These are phyloP conservation scores for Candida krabiensis DNA, from an alignment of 805 yeast genomes.

Conservation along the genomic window DNA sequence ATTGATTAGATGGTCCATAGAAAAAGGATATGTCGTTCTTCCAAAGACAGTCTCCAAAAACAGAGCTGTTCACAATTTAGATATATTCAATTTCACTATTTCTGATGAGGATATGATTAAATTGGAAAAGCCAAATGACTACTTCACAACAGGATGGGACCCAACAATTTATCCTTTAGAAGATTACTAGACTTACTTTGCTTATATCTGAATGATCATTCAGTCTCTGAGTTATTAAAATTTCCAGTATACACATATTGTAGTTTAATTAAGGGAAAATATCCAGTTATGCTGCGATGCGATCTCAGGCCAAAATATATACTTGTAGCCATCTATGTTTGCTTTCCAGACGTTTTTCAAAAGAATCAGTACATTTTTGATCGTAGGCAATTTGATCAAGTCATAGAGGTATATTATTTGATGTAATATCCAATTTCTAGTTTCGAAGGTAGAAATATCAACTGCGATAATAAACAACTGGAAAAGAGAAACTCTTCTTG, in stretches of 20 bases:
- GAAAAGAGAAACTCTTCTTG: constrained; percentile 1
- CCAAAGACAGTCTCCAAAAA: constrained; percentile 31
- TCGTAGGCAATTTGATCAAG: constrained; percentile 5
- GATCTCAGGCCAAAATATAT: constrained; percentile 17
- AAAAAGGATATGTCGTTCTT: constrained; percentile 52
- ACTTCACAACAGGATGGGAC: constrained; percentile 20
- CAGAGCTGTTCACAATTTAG: constrained; percentile 42
- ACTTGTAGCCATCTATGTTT: constrained; percentile 13
- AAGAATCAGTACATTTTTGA: constrained; percentile 1
- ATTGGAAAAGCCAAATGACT: constrained; percentile 38
- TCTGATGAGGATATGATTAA: constrained; percentile 35
- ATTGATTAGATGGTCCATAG: constrained; percentile 63
- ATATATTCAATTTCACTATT: constrained; percentile 39
- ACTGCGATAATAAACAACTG: constrained; percentile 14
- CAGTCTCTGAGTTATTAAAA: no score
- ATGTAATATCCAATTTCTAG: constrained; percentile 14
- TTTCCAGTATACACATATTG: no score
- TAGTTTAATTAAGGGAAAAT: constrained; percentile 2
- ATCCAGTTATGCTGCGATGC: constrained; percentile 7
- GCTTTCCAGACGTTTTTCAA: constrained; percentile 13
- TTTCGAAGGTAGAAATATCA: constrained; percentile 17
- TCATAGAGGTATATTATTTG: constrained; percentile 11
- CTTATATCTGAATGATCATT: no score
- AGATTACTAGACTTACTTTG: background rate
- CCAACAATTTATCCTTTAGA: constrained; percentile 26